Conservation (phyloP, 768 basidiomycete species). For the Calocybe indica region DNA sequence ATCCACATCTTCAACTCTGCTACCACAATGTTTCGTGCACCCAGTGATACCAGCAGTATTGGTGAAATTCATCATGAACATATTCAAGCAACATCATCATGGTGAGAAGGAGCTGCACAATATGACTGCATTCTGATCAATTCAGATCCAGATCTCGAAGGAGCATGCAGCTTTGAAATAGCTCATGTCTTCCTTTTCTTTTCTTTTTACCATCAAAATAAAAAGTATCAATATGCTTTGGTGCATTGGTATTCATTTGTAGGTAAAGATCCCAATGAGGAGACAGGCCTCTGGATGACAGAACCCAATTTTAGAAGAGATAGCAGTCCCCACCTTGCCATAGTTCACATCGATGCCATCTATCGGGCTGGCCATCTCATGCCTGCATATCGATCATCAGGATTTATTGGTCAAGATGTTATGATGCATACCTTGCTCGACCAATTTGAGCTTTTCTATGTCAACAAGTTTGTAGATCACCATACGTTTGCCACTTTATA, state of each 20-base stretch:
- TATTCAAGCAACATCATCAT: constrained; percentile 20
- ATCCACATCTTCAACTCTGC: constrained; percentile 23
- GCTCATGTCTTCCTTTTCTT: constrained; percentile 4
- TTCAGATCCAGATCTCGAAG: constrained; percentile 11
- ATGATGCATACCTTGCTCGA: neutral
- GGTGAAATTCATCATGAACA: constrained; percentile 7
- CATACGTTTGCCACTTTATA: constrained; percentile 1
- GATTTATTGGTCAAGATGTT: neutral
- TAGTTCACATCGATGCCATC: constrained; percentile 12
- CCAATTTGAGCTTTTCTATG: constrained; percentile 1
- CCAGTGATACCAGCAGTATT: constrained; percentile 27
- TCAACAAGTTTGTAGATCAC: constrained; percentile 4
- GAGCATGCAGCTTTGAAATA: constrained; percentile 7
- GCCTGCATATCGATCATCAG: constrained; percentile 7
- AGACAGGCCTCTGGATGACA: constrained; percentile 16
- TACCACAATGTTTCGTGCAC: constrained; percentile 22
- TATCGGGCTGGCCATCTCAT: constrained; percentile 10
- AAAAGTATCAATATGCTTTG: constrained; percentile 13
- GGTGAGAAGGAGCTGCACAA: constrained; percentile 18
- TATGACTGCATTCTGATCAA: constrained; percentile 14
- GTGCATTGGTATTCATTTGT: constrained; percentile 14
- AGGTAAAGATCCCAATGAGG: constrained; percentile 8
- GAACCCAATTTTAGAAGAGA: constrained; percentile 6
- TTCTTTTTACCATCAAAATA: constrained; percentile 5
- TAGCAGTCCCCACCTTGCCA: neutral